phyloP scores from a whole-genome alignment of 139 green algal genomes.

The Coelastrella sp. region DNA sequence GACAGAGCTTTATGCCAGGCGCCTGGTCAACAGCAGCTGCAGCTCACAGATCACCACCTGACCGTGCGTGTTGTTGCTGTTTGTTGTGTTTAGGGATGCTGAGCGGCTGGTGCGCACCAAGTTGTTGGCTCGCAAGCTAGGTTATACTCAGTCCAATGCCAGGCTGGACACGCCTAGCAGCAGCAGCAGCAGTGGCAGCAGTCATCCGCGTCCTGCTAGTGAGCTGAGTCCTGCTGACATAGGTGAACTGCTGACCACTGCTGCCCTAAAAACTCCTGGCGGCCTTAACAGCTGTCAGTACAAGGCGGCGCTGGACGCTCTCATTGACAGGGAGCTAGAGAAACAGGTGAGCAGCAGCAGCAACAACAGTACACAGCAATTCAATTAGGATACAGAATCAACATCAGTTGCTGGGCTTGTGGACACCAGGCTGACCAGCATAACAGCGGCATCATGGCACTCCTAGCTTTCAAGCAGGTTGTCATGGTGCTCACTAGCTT shows the following conservation, averaged over 20 bases:
- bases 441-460: too few species aligned
- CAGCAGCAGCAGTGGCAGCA: slow-evolving; percentile 4
- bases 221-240: neutral
- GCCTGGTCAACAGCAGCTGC: too few species aligned
- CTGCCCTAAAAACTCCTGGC: neutral
- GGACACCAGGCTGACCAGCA: too few species aligned
- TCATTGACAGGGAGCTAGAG: slow-evolving; percentile 17
- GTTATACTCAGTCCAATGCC: neutral
- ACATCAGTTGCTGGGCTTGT: too few species aligned
- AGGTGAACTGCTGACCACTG: neutral
- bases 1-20: too few species aligned
- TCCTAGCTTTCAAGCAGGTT: too few species aligned
- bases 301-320: neutral
- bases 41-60: too few species aligned
- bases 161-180: neutral
- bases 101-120: slow-evolving; percentile 35
- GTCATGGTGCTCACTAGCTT: too few species aligned
- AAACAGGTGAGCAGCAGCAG: neutral
- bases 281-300: slow-evolving; percentile 15
- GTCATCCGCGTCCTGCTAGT: too few species aligned
- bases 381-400: too few species aligned
- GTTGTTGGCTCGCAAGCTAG: slow-evolving; percentile 38
- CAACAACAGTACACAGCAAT: too few species aligned
- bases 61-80: neutral
- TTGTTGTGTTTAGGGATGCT: neutral